Conservation (phyloP, 2,329 filamentous ascomycete genomes). For the Pestalotiopsis sp. region DNA sequence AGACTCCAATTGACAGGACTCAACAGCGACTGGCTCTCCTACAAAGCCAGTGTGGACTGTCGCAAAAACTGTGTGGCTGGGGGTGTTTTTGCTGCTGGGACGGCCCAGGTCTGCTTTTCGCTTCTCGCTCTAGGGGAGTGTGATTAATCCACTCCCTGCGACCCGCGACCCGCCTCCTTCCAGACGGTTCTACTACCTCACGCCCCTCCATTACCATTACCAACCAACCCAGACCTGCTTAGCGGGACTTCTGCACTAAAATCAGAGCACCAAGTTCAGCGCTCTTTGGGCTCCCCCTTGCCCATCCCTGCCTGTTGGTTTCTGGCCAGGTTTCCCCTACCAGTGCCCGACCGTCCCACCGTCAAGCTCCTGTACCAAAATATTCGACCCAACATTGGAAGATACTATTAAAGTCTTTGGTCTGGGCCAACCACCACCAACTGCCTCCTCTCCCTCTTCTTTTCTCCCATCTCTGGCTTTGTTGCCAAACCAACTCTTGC, state of each 20-base stretch:
- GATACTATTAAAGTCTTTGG: constrained; percentile 25
- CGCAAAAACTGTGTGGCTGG: constrained; percentile 13
- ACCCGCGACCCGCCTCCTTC: constrained; percentile 7
- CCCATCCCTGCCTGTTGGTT: constrained; percentile 13
- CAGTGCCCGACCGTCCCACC: background rate
- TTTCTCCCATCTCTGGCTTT: constrained; percentile 30
- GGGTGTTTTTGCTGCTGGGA: constrained; percentile 1
- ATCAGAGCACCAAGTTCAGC: background rate
- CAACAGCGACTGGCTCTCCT: background rate
- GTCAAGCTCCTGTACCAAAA: background rate
- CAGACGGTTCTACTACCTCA: constrained; percentile 5
- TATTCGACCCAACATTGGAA: background rate
- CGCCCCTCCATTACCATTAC: constrained; percentile 15
- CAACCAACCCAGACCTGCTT: background rate
- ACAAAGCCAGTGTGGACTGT: background rate
- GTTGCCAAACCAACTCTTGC: constrained; percentile 25
- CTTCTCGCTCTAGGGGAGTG: constrained; percentile 7
- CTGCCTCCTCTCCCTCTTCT: constrained; percentile 15
- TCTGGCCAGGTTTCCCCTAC: constrained; percentile 8
- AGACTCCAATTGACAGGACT: background rate
- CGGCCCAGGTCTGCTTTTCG: background rate
- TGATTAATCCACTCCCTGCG: constrained; percentile 9
- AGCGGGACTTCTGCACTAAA: background rate
- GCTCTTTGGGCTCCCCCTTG: background rate
- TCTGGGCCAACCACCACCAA: constrained; percentile 23